Percentiles rank a stretch among this genome's conserved stretches.
phyloP scores from a whole-genome alignment of 345 rosid genomes.

The Lenwebbia sp. region DNA sequence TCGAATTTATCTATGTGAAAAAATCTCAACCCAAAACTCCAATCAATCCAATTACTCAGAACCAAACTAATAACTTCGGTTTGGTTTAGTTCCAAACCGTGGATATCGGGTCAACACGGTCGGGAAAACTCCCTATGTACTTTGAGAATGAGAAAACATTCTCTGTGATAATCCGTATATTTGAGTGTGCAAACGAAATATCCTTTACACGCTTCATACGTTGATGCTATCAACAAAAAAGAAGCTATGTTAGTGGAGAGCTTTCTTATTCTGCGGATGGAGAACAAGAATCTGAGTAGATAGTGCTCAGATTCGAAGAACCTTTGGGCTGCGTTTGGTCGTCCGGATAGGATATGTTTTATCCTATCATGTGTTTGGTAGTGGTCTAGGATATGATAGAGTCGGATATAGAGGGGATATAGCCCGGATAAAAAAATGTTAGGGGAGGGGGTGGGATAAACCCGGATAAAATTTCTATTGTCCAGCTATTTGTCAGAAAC shows the following conservation, averaged over 20 bases:
- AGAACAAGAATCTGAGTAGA: neutral
- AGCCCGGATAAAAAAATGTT: too few species aligned
- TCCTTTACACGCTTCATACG: neutral
- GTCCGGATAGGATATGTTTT: too few species aligned
- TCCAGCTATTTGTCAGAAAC: too few species aligned
- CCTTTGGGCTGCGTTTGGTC: too few species aligned
- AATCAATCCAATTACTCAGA: neutral
- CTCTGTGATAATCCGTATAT: neutral
- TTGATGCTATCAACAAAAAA: neutral
- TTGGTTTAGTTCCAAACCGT: neutral
- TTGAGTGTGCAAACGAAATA: neutral
- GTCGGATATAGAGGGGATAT: too few species aligned
- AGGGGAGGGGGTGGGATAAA: too few species aligned
- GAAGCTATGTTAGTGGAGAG: neutral
- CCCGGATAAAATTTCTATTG: too few species aligned
- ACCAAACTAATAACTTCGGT: neutral
- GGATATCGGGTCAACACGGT: neutral
- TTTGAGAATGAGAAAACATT: neutral
- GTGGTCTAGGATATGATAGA: too few species aligned
- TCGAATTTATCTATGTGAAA: neutral
- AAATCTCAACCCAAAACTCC: neutral
- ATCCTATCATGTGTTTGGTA: too few species aligned
- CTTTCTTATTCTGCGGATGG: neutral
- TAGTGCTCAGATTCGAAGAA: too few species aligned
- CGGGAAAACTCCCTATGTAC: neutral